Evolutionary conservation across 306 rosid genomes (phyloP), one percentile per base, ranked within the genome.

Genomic region (Dalbergia oliveri): DNA sequence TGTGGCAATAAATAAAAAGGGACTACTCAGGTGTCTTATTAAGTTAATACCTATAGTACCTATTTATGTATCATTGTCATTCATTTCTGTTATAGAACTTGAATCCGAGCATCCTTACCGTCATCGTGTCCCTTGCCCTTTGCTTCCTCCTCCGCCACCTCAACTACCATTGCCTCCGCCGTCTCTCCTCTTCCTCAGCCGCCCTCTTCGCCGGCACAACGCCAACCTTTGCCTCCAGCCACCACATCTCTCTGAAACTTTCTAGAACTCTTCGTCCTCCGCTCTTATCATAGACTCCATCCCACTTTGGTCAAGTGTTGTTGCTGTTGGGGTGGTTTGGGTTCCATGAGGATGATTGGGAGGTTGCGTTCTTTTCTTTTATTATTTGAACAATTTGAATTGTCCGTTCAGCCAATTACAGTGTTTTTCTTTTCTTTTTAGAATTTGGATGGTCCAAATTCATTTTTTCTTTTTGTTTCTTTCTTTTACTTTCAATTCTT

Each of bases 81-180:
- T 61, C 84, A 0, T 75, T 84, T 16, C 72, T 83, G 33, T 39
- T 88, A 53, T 81, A 81, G 44, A 73, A 76, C 8, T 39, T 91
- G 0, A 89, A 82, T 14, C 90, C 94, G 0, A 89, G 92, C 88
- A 81, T 93, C 45, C 73, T 89, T 64, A 89, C 96, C 11, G 68
- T 93, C 12, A 81, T 81, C 0, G 72, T 89, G 2, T 93, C 94
- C 0, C 50, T 93, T 8, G 67, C 82, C 0, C 84, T 92, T 67
- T 90, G 93, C 19, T 81, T 84, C 49, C 82, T 93, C 43, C 93
- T 93, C 66, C 94, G 91, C 31, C 91, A 89, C 68, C 82, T 93
- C 82, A 90, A 88, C 87, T 76, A 89, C 54, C 90, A 88, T 9
- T 85, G 89, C 33, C 86, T 92, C 87, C 92, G 91, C 44, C 90